Evolutionary conservation across 805 yeast genomes (phyloP), one percentile per base, ranked within the genome.

Genomic region (Hanseniaspora valbyensis): DNA sequence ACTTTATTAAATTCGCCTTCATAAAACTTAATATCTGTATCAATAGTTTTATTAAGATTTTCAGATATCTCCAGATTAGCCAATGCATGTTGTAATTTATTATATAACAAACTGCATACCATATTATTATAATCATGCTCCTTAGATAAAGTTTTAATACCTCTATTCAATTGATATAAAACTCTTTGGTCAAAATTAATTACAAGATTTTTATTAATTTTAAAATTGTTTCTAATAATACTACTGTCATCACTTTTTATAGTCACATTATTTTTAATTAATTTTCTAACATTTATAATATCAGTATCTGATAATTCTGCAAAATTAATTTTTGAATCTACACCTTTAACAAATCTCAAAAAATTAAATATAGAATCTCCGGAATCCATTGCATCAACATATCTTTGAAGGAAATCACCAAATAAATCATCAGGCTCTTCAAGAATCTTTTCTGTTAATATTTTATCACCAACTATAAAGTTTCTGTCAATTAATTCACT

Each of bases 1-100:
- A 83, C 66, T 30, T 69, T 71, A 1, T 69, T 57, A 46, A 70
- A 66, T n/a, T 78, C 75, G 22, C 66, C 64, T 8, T 67, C 63
- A 34, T 73, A 66, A 38, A 38, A 45, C 2, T 12, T 33, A 18
- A 38, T 45, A 12, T 45, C 50, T 13, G 22, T 39, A 8, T 45
- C 39, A 2, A 45, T 38, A 14, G 29, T 22, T 12, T 38, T 25
- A 18, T 38, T 38, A 6, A 45, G 24, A 18, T 24, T 18, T 22
- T 33, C 24, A 6, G 44, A 42, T 9, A 38, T 38, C 7, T 39
- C 36, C 9, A 29, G 21, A 14, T 38, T 19, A 10, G 24, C 25
- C 18, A 22, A 16, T 30, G 16, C 25, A n/a, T 32, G 30, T 16
- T 45, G 38, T 14, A 38, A 13, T 22, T 45, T 38, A 9, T n/a